Conservation (phyloP, 495 filamentous ascomycete species). For the Xylaria longipes region DNA sequence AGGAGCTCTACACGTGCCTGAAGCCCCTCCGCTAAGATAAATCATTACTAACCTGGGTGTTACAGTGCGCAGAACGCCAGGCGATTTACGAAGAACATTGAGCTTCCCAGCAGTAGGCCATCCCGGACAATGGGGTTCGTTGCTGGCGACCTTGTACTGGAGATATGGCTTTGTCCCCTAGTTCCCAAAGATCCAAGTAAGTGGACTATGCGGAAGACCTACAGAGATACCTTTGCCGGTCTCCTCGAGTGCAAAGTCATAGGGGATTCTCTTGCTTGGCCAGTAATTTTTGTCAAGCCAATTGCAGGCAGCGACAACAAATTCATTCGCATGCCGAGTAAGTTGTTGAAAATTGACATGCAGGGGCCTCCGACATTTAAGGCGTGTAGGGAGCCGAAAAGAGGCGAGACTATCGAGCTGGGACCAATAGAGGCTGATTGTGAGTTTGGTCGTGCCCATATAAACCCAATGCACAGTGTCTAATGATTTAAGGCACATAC, state of each 20-base stretch:
- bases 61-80: not conserved
- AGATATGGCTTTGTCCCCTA: slow-evolving; percentile 8
- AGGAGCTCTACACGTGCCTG: not conserved
- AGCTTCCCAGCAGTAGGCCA: not conserved
- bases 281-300: not conserved
- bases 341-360: slow-evolving; percentile 6
- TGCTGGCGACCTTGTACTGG: not conserved
- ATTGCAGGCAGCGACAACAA: not conserved
- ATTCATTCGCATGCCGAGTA: slow-evolving; percentile 7
- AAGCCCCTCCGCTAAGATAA: not conserved
- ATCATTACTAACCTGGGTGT: not conserved
- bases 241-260: slow-evolving; percentile 2
- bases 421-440: not conserved
- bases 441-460: not conserved
- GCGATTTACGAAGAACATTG: not conserved
- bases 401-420: not conserved
- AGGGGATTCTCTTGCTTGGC: not conserved
- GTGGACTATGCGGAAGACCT: not conserved
- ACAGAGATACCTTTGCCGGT: not conserved
- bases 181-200: not conserved
- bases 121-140: not conserved
- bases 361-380: not conserved
- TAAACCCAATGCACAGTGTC: not conserved
- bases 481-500: not conserved
- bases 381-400: not conserved